Conservation (phyloP, 2,329 filamentous ascomycete genomes). For the Verticillium isaacii region DNA sequence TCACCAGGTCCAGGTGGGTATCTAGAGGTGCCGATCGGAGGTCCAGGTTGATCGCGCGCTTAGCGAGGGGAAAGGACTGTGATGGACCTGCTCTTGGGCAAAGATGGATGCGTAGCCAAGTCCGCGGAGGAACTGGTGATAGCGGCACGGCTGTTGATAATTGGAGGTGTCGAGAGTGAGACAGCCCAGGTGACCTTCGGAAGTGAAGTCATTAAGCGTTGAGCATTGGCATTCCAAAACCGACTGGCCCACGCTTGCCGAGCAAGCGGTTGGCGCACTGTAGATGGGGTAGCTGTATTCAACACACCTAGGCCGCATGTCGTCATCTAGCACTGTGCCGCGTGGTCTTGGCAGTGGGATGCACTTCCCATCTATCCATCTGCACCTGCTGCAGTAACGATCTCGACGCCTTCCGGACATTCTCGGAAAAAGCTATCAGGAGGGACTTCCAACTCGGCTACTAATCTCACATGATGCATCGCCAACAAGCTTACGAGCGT, state of each 20-base stretch:
- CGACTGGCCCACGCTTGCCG: neutral
- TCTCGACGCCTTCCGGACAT: neutral
- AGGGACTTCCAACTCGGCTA: too few species aligned
- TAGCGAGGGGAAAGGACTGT: neutral
- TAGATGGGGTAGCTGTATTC: neutral
- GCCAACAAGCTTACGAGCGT: neutral
- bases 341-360: neutral
- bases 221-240: neutral
- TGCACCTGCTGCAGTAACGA: neutral
- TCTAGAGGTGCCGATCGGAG: neutral
- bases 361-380: neutral
- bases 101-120: neutral
- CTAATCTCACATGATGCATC: neutral
- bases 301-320: neutral
- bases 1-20: neutral
- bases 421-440: too few species aligned
- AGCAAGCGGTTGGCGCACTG: neutral
- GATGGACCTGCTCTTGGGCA: neutral
- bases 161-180: neutral
- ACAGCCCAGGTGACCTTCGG: neutral
- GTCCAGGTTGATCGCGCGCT: neutral
- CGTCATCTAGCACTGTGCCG: neutral
- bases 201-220: neutral
- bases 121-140: neutral
- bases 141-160: neutral